Percentiles rank a stretch among this genome's conserved stretches.
These are phyloP conservation scores for Dryadomyces sulphureus DNA, from an alignment of 2,329 filamentous ascomycete genomes.

Conservation along the genomic window DNA sequence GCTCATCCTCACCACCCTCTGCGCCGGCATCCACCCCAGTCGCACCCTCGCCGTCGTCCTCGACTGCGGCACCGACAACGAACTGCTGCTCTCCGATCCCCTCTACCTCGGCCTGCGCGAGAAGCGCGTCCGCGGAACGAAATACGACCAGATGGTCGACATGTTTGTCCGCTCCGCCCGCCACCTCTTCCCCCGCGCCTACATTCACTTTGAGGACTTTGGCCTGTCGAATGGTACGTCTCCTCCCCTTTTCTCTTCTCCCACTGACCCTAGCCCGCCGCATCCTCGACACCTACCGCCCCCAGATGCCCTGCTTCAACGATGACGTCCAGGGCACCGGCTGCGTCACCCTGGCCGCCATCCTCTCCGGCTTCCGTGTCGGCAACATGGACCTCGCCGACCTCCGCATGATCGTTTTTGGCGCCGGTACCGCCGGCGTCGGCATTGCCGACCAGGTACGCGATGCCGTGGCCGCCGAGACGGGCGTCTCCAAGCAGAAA, in stretches of 20 bases:
- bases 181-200: constrained; percentile 61
- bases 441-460: constrained; percentile 77
- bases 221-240: constrained; percentile 51
- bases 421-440: constrained; percentile 66
- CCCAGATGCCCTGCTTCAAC: constrained; percentile 71
- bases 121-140: constrained; percentile 49
- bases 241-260: neutral
- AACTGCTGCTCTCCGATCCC: constrained; percentile 57
- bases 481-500: constrained; percentile 53
- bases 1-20: constrained; percentile 66
- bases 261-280: constrained; percentile 37
- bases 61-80: constrained; percentile 76
- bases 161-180: constrained; percentile 54
- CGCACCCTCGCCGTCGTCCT: constrained; percentile 67
- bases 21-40: constrained; percentile 72
- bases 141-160: constrained; percentile 66
- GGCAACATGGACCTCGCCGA: constrained; percentile 52
- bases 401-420: constrained; percentile 60
- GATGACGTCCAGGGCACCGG: constrained; percentile 74
- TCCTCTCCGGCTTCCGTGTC: constrained; percentile 62
- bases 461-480: constrained; percentile 61
- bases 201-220: constrained; percentile 86
- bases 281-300: constrained; percentile 61
- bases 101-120: constrained; percentile 65
- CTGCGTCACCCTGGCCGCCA: constrained; percentile 70